phyloP scores from a whole-genome alignment of 176 grass and related monocot species.

The Cenchrus fungigraminus region DNA sequence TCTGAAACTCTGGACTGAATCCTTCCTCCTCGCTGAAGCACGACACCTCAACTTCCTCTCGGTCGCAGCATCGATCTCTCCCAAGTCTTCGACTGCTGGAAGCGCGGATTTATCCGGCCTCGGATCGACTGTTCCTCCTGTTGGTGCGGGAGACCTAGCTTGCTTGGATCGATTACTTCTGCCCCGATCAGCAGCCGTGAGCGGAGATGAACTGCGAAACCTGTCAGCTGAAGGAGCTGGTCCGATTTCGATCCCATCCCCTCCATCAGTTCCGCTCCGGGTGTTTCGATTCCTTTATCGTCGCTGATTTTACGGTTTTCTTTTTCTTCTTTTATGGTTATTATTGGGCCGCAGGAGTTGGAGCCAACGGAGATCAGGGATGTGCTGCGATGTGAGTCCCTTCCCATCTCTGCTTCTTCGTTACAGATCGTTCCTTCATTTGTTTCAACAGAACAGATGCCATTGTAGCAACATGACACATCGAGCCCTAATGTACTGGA shows the following conservation, averaged over 20 bases:
- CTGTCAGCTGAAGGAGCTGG: slow-evolving; percentile 67
- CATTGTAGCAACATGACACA: slow-evolving; percentile 47
- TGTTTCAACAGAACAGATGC: background rate
- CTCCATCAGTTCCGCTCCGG: background rate
- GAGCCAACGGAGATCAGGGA: slow-evolving; percentile 51
- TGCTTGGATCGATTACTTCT: slow-evolving; percentile 1
- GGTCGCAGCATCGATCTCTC: background rate
- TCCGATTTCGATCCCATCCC: slow-evolving; percentile 27
- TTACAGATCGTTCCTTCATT: background rate
- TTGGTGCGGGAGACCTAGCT: background rate
- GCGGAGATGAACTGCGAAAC: slow-evolving; percentile 65
- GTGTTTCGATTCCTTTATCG: background rate
- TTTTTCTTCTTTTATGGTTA: slow-evolving; percentile 6
- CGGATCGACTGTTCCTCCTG: background rate
- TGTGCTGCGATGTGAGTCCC: slow-evolving; percentile 60
- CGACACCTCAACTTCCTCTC: background rate
- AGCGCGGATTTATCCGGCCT: background rate
- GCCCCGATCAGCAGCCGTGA: background rate
- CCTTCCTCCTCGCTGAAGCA: background rate
- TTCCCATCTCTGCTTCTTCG: background rate
- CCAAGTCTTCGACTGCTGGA: background rate
- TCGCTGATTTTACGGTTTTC: slow-evolving; percentile 12
- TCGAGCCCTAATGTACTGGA: background rate
- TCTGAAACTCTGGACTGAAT: background rate
- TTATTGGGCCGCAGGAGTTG: slow-evolving; percentile 35